Conservation (phyloP, 179 eudicot species). For the Sideroxylon spinosum region DNA sequence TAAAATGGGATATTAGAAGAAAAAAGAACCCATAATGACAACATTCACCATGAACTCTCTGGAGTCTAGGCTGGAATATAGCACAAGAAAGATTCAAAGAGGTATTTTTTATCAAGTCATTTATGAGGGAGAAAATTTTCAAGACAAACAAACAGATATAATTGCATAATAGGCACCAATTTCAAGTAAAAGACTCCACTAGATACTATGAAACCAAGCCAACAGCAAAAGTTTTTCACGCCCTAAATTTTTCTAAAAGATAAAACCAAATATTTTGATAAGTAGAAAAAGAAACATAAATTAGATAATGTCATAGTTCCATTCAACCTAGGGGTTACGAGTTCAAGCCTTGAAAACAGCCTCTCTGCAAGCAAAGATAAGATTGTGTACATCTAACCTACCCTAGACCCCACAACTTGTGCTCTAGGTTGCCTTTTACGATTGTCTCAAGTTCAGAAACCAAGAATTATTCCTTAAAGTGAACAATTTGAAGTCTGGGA, state of each 20-base stretch:
- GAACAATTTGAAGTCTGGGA: too few species aligned
- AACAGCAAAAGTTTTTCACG: not conserved
- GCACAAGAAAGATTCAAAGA: not conserved
- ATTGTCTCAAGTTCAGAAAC: not conserved
- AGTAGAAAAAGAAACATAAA: not conserved
- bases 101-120: not conserved
- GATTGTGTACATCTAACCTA: too few species aligned
- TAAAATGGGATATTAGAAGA: not conserved
- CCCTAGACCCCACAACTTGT: too few species aligned
- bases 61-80: not conserved
- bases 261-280: not conserved
- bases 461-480: not conserved
- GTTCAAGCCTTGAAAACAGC: too few species aligned
- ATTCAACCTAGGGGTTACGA: not conserved
- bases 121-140: not conserved
- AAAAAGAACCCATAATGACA: not conserved
- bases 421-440: too few species aligned
- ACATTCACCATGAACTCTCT: not conserved
- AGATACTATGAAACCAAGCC: slow-evolving; percentile 1
- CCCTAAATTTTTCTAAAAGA: not conserved
- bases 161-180: not conserved
- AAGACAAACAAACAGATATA: not conserved
- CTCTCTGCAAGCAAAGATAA: too few species aligned
- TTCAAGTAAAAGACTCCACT: not conserved
- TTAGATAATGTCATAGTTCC: not conserved